These are phyloP conservation scores for Myriosclerotinia duriaeana DNA, from an alignment of 2,329 filamentous ascomycete genomes.

Conservation along the genomic window DNA sequence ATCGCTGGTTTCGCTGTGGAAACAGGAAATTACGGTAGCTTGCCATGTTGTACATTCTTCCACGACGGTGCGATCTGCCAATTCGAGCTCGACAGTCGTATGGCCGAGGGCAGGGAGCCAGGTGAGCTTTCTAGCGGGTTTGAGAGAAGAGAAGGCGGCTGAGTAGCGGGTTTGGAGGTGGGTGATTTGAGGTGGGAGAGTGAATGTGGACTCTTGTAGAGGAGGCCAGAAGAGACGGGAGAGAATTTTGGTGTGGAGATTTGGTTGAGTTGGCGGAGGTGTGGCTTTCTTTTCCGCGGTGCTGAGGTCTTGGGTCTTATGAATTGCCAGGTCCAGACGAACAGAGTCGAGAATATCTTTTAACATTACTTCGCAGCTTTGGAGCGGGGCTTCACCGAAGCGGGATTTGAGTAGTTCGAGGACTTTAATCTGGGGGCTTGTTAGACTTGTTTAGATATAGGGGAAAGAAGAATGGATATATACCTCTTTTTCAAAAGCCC, in stretches of 20 bases:
- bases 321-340: conserved; percentile 67
- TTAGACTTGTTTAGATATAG: conserved; percentile 26
- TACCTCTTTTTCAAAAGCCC: conserved; percentile 70
- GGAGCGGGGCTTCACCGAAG: conserved; percentile 80
- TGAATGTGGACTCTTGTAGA: conserved; percentile 68
- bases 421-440: conserved; percentile 60
- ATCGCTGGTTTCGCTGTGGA: conserved; percentile 50
- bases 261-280: conserved; percentile 40
- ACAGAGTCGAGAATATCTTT: conserved; percentile 85
- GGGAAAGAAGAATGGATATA: conserved; percentile 1
- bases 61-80: conserved; percentile 74
- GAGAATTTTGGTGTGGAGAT: conserved; percentile 77
- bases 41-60: conserved; percentile 80
- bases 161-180: conserved; percentile 70
- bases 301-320: conserved; percentile 50
- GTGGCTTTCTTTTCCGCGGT: conserved; percentile 39
- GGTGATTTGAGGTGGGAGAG: conserved; percentile 58
- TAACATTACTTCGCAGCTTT: conserved; percentile 97
- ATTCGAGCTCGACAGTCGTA: conserved; percentile 75
- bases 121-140: conserved; percentile 79
- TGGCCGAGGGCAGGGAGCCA: conserved; percentile 84
- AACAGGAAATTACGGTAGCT: conserved; percentile 83
- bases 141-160: conserved; percentile 73
- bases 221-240: conserved; percentile 93
- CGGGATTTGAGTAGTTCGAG: conserved; percentile 84